These are phyloP conservation scores for Beauveria medogensis DNA, from an alignment of 2,329 filamentous ascomycete genomes.

Conservation along the genomic window DNA sequence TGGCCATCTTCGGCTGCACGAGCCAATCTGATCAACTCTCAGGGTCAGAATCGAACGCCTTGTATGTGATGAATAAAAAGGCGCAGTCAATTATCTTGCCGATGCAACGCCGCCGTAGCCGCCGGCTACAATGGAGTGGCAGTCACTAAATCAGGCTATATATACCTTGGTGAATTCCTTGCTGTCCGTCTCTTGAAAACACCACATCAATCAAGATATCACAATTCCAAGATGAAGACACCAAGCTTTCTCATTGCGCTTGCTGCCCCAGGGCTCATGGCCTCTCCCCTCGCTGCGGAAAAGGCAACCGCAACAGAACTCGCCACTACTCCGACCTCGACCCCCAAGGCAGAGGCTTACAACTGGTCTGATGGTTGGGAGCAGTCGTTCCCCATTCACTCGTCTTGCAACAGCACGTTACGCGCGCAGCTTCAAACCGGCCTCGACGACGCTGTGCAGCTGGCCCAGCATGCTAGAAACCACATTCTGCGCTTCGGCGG, in stretches of 20 bases:
- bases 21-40: not conserved
- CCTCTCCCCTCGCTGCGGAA: not conserved
- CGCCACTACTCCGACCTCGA: conserved; percentile 11
- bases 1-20: not conserved
- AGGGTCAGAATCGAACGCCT: not conserved
- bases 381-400: conserved; percentile 44
- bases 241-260: not conserved
- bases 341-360: conserved; percentile 19
- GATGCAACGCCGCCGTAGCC: too few species aligned
- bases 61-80: not conserved
- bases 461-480: conserved; percentile 53
- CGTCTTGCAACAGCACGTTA: conserved; percentile 58
- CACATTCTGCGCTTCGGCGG: conserved; percentile 52
- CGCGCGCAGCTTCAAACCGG: conserved; percentile 45
- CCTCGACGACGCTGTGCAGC: conserved; percentile 48
- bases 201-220: not conserved
- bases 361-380: conserved; percentile 27
- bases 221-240: not conserved
- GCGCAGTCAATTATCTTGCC: too few species aligned
- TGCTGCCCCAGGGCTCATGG: not conserved
- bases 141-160: too few species aligned
- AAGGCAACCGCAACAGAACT: conserved; percentile 16
- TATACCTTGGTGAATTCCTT: too few species aligned
- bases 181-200: not conserved
- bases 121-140: too few species aligned